These are phyloP conservation scores for Haplosporangium sp. DNA, from an alignment of 371 early-diverging fungal genomes.

Conservation along the genomic window DNA sequence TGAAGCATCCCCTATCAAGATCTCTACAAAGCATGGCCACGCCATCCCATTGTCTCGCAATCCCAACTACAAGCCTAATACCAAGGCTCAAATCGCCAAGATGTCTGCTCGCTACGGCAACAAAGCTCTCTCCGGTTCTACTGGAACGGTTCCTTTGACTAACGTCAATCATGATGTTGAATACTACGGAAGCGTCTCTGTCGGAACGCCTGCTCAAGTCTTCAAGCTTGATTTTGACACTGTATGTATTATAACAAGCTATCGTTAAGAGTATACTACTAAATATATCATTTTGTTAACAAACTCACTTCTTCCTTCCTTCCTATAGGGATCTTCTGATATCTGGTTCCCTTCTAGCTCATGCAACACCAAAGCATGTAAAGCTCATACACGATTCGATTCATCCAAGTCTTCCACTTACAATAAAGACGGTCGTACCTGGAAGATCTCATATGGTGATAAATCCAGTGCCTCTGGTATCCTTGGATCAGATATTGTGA, in stretches of 20 bases:
- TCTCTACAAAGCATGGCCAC: not conserved
- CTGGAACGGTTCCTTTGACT: constrained; percentile 19
- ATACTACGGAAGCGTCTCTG: constrained; percentile 65
- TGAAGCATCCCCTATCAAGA: constrained; percentile 25
- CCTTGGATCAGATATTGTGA: constrained; percentile 57
- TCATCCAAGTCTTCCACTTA: constrained; percentile 57
- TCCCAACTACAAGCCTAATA: constrained; percentile 25
- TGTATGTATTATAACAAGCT: constrained; percentile 2
- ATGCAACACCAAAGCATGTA: constrained; percentile 26
- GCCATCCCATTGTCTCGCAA: constrained; percentile 17
- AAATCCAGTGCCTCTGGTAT: constrained; percentile 55
- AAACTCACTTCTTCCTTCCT: not conserved
- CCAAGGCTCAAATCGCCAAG: constrained; percentile 27
- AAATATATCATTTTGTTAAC: not conserved
- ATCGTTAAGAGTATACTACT: not conserved
- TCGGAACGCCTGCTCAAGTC: constrained; percentile 75
- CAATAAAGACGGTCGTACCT: constrained; percentile 46
- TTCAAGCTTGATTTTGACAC: constrained; percentile 70
- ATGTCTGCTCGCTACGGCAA: constrained; percentile 24
- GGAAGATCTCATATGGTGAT: constrained; percentile 61
- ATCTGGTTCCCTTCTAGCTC: constrained; percentile 50
- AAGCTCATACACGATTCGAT: constrained; percentile 52
- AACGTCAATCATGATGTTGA: constrained; percentile 26
- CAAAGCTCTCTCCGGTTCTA: not conserved
- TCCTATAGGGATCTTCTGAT: constrained; percentile 37